These are phyloP conservation scores for Candida jianshihensis DNA, from an alignment of 805 yeast species.

Conservation along the genomic window DNA sequence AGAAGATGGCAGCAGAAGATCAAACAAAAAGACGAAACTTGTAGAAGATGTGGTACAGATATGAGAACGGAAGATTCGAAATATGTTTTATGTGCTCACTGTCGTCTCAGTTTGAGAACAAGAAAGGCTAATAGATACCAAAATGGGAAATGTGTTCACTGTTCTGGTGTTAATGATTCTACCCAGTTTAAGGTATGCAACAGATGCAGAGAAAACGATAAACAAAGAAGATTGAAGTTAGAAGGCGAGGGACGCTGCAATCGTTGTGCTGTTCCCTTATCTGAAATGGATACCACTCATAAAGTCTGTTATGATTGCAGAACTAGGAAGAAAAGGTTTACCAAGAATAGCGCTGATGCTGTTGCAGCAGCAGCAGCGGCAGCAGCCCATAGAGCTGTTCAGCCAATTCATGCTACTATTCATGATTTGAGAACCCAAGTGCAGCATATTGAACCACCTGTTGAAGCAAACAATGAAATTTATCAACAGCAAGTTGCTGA, in stretches of 20 bases:
- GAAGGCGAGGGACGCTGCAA: slow-evolving; percentile 57
- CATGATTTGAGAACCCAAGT: slow-evolving; percentile 6
- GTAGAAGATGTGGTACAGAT: slow-evolving; percentile 54
- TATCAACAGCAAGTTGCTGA: slow-evolving; percentile 11
- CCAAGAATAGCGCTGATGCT: slow-evolving; percentile 9
- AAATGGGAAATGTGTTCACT: slow-evolving; percentile 62
- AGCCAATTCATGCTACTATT: slow-evolving; percentile 5
- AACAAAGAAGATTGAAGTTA: slow-evolving; percentile 45
- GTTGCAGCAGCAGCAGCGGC: slow-evolving; percentile 9
- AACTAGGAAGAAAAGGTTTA: slow-evolving; percentile 38
- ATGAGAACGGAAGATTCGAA: slow-evolving; percentile 44
- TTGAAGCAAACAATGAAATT: background rate
- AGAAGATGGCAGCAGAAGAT: slow-evolving; percentile 61
- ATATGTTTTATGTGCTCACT: slow-evolving; percentile 54
- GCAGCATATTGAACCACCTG: background rate
- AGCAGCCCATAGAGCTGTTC: slow-evolving; percentile 2
- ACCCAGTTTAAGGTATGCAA: slow-evolving; percentile 55
- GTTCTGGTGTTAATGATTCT: slow-evolving; percentile 48
- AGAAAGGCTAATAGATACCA: slow-evolving; percentile 54
- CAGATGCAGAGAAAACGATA: slow-evolving; percentile 57
- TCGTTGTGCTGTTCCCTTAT: slow-evolving; percentile 48
- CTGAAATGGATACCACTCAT: slow-evolving; percentile 38
- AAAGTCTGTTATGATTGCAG: slow-evolving; percentile 54
- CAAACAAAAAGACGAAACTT: slow-evolving; percentile 52
- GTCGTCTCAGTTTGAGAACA: slow-evolving; percentile 47